Conservation (phyloP, 73 alveolate species). For the Paramecium caudatum region DNA sequence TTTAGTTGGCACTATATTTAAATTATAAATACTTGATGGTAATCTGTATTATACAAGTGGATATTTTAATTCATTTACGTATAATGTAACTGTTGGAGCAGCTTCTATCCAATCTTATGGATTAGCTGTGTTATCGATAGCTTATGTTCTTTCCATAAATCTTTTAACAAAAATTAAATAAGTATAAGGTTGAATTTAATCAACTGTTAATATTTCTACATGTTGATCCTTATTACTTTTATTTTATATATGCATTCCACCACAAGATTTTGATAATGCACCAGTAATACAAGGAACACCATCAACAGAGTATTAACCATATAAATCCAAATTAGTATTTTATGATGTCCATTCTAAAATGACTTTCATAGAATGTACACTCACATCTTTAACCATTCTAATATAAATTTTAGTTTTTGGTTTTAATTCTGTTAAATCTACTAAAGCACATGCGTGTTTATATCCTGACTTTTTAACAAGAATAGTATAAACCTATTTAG, state of each 20-base stretch:
- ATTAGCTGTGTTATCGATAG: not conserved
- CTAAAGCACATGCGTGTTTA: constrained; percentile 19
- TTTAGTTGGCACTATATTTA: not conserved
- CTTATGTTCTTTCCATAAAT: constrained; percentile 36
- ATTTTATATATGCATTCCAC: constrained; percentile 7
- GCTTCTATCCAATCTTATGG: constrained; percentile 39
- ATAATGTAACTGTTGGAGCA: not conserved
- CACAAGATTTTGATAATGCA: constrained; percentile 20
- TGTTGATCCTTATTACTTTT: not conserved
- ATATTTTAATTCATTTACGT: constrained; percentile 12
- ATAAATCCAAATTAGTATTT: constrained; percentile 10
- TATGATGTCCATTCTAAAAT: constrained; percentile 48
- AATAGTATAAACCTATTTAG: constrained; percentile 10
- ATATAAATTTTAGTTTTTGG: not conserved
- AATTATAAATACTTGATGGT: constrained; percentile 9
- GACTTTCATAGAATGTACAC: not conserved
- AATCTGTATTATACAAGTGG: constrained; percentile 35
- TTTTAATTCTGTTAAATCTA: not conserved
- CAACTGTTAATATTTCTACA: not conserved
- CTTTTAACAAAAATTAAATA: constrained; percentile 4
- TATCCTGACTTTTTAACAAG: not conserved
- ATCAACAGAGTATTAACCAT: constrained; percentile 1
- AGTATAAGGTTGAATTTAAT: constrained; percentile 23
- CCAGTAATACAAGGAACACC: constrained; percentile 6
- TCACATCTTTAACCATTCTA: constrained; percentile 30